phyloP scores from a whole-genome alignment of 257 asterid species.

The Ajuga chamaepitys region DNA sequence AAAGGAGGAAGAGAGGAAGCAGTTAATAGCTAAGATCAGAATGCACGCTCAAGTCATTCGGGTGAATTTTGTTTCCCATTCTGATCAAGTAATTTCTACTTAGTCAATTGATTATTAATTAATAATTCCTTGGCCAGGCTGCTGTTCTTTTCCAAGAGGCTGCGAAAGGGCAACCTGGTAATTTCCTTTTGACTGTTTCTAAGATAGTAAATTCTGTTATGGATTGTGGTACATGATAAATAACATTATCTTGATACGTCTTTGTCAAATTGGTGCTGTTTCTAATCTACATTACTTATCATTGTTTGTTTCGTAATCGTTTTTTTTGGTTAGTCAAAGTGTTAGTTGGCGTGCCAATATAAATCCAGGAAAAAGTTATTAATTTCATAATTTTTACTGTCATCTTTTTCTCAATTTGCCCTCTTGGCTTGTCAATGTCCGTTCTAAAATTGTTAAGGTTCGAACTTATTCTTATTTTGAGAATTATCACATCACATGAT shows the following conservation, averaged over 20 bases:
- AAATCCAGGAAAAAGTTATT: neutral
- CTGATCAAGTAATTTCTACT: neutral
- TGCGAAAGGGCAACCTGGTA: constrained; percentile 52
- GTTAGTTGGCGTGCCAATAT: neutral
- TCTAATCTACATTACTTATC: neutral
- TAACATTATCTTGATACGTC: neutral
- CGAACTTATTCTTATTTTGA: neutral
- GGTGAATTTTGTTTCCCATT: constrained; percentile 30
- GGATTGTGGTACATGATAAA: neutral
- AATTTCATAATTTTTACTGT: neutral
- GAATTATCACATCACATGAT: neutral
- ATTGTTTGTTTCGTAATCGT: neutral
- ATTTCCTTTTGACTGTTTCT: neutral
- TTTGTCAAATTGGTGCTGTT: neutral
- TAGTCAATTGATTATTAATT: constrained; percentile 12
- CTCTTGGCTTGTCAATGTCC: neutral
- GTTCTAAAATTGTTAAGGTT: neutral
- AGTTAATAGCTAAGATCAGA: constrained; percentile 61
- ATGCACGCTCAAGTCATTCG: constrained; percentile 84
- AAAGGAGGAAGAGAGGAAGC: constrained; percentile 79
- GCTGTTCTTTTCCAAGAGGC: constrained; percentile 75
- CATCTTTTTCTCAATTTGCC: neutral
- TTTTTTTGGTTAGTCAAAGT: neutral
- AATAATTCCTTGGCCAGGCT: constrained; percentile 48
- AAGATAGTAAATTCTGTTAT: neutral